These are phyloP conservation scores for Paramecium sexaurelia DNA, from an alignment of 73 alveolate species.

Conservation along the genomic window DNA sequence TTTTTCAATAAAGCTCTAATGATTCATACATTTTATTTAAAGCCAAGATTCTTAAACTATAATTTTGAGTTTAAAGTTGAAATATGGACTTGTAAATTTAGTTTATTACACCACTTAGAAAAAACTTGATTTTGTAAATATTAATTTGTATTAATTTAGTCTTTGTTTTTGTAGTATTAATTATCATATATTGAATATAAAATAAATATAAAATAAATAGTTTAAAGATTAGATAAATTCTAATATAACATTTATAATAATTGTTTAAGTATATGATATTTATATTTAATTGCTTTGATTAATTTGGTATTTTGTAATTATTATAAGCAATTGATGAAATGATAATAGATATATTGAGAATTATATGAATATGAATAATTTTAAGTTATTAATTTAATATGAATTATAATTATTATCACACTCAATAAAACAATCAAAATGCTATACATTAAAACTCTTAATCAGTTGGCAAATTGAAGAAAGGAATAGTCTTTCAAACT, in stretches of 20 bases:
- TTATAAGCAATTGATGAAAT: too few relatives aligned
- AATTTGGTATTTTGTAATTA: too few relatives aligned
- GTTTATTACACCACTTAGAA: too few relatives aligned
- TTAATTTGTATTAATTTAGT: background rate
- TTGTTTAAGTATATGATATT: too few relatives aligned
- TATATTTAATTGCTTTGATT: too few relatives aligned
- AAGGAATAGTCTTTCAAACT: conserved; percentile 26
- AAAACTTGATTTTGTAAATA: too few relatives aligned
- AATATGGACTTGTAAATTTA: too few relatives aligned
- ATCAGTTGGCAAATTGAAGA: conserved; percentile 45
- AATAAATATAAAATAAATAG: background rate
- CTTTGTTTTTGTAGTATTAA: too few relatives aligned
- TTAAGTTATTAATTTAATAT: background rate
- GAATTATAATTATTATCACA: background rate
- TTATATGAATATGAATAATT: background rate
- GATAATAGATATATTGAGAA: background rate
- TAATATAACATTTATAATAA: too few relatives aligned
- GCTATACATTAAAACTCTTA: background rate
- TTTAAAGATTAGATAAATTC: too few relatives aligned
- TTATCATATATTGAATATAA: background rate
- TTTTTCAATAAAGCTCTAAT: too few relatives aligned
- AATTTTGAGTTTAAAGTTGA: background rate
- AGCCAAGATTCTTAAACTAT: background rate
- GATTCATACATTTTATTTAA: too few relatives aligned
- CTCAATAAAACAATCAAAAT: background rate